Evolutionary conservation across 1,284 basidiomycete genomes (phyloP).

Genomic region (Heterobasidion annosum): DNA sequence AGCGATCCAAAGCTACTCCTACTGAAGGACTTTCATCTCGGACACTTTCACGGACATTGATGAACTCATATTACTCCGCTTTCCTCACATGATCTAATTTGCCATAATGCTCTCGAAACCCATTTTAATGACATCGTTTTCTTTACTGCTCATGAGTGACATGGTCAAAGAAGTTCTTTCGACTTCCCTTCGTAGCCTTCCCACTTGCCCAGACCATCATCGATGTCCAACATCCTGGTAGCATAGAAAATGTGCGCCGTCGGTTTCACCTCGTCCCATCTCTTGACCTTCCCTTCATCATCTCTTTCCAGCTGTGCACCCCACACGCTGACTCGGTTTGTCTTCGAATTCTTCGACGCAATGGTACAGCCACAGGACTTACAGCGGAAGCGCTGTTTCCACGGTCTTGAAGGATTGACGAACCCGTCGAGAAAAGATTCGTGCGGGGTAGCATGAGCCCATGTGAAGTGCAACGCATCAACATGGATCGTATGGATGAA

Average conservation of each 20-base stretch:
- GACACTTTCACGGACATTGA: not conserved
- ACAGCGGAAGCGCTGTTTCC: slow-evolving; percentile 53
- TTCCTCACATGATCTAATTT: no score
- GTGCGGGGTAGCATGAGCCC: slow-evolving; percentile 35
- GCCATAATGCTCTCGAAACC: no score
- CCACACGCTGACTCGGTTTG: slow-evolving; percentile 42
- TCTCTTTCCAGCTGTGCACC: slow-evolving; percentile 44
- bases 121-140: not conserved
- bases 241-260: slow-evolving; percentile 58
- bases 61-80: not conserved
- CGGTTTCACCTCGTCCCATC: slow-evolving; percentile 44
- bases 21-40: not conserved
- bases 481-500: slow-evolving; percentile 57
- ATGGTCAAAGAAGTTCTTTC: slow-evolving; percentile 8
- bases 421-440: slow-evolving; percentile 33
- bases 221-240: slow-evolving; percentile 46
- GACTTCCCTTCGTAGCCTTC: slow-evolving; percentile 46
- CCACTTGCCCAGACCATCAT: slow-evolving; percentile 51
- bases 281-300: slow-evolving; percentile 33
- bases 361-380: slow-evolving; percentile 45
- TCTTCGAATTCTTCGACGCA: slow-evolving; percentile 37
- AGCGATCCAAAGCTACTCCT: not conserved
- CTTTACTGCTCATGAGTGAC: no score
- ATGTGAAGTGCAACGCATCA: slow-evolving; percentile 34
- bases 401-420: slow-evolving; percentile 34